A percentile compares a stretch with the other conserved stretches of the same genome.
Evolutionary conservation across 1,139 yeast genomes (phyloP).

Genomic region (Yamadazyma conglobata): DNA sequence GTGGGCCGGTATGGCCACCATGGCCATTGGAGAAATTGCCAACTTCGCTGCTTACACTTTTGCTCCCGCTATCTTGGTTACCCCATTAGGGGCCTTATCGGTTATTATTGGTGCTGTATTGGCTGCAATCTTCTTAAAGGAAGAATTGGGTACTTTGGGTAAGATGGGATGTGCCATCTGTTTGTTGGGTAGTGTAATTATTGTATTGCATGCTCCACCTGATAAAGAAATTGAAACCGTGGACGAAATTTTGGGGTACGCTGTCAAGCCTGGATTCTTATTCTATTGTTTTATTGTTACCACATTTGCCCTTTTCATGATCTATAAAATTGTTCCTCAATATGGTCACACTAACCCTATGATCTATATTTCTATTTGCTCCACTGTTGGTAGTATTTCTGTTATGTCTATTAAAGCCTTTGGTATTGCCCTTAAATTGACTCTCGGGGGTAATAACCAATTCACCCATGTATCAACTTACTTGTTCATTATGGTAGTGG

Average conservation of each 20-base stretch:
- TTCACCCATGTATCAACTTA: slow-evolving; percentile 83
- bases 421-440: slow-evolving; percentile 86
- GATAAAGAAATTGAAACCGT: slow-evolving; percentile 87
- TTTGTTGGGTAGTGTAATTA: slow-evolving; percentile 83
- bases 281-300: slow-evolving; percentile 61
- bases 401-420: slow-evolving; percentile 93
- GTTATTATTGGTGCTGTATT: slow-evolving; percentile 89
- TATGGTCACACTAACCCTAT: slow-evolving; percentile 83
- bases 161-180: slow-evolving; percentile 94
- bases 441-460: slow-evolving; percentile 86
- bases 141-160: slow-evolving; percentile 86
- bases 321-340: slow-evolving; percentile 76
- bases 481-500: slow-evolving; percentile 74
- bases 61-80: slow-evolving; percentile 90
- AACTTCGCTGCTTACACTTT: slow-evolving; percentile 94
- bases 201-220: slow-evolving; percentile 89
- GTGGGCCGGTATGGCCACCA: slow-evolving; percentile 92
- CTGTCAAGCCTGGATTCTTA: slow-evolving; percentile 76
- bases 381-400: slow-evolving; percentile 85
- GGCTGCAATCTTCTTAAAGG: slow-evolving; percentile 81
- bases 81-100: slow-evolving; percentile 87
- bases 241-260: slow-evolving; percentile 80
- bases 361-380: slow-evolving; percentile 86
- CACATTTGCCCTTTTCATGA: slow-evolving; percentile 71
- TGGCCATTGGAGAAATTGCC: slow-evolving; percentile 91